Conservation (phyloP, 345 rosid genomes). For the Luvunga scandens region DNA sequence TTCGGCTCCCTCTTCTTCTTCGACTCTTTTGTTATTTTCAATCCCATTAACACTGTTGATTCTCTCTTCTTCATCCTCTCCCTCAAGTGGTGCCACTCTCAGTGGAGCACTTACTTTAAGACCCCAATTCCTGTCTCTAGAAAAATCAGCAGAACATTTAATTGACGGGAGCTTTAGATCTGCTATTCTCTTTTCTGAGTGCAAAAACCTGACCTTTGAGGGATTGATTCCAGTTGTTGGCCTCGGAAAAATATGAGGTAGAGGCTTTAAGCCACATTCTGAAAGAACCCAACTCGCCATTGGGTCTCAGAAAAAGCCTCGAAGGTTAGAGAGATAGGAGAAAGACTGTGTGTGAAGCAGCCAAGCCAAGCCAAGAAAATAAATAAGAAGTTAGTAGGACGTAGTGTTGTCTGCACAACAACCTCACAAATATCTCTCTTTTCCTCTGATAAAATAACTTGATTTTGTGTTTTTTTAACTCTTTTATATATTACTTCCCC, state of each 20-base stretch:
- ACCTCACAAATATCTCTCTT: not conserved
- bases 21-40: not conserved
- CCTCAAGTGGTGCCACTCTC: slow-evolving; percentile 18
- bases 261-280: slow-evolving; percentile 74
- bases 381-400: not conserved
- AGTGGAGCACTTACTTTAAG: slow-evolving; percentile 46
- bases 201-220: slow-evolving; percentile 27
- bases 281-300: slow-evolving; percentile 73
- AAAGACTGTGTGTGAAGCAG: slow-evolving; percentile 1
- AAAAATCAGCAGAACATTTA: slow-evolving; percentile 14
- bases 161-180: slow-evolving; percentile 22
- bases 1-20: slow-evolving; percentile 13
- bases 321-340: slow-evolving; percentile 17
- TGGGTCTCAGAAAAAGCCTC: slow-evolving; percentile 15
- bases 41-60: not conserved
- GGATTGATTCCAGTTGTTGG: slow-evolving; percentile 40
- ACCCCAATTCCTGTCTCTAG: slow-evolving; percentile 36
- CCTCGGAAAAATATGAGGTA: slow-evolving; percentile 44
- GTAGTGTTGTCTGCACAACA: not conserved
- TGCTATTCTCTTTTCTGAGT: slow-evolving; percentile 6
- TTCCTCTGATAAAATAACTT: not conserved
- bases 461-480: not conserved
- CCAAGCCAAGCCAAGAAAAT: too few species aligned
- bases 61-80: slow-evolving; percentile 24
- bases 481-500: not conserved